phyloP scores from a whole-genome alignment of 2,329 filamentous ascomycete species.

The Monosporascus cannonballus region DNA sequence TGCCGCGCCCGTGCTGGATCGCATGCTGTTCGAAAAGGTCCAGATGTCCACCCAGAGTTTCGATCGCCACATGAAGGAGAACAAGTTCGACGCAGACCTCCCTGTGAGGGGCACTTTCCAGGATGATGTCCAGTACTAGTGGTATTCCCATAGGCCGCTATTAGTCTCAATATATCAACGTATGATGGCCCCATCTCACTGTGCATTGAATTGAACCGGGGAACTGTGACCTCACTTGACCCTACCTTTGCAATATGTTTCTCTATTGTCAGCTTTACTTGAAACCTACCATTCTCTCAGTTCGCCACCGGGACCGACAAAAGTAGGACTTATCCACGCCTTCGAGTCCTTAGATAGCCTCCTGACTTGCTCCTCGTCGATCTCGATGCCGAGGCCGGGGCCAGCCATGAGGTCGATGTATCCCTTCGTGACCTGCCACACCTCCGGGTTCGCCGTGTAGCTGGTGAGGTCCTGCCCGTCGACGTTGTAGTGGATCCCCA shows the following conservation, averaged over 20 bases:
- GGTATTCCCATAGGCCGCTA: too few relatives aligned
- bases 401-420: constrained; percentile 56
- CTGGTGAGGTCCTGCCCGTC: constrained; percentile 59
- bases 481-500: constrained; percentile 75
- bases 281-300: constrained; percentile 58
- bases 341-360: constrained; percentile 49
- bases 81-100: constrained; percentile 28
- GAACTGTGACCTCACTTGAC: too few relatives aligned
- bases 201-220: too few relatives aligned
- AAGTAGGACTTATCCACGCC: constrained; percentile 62
- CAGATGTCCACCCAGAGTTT: constrained; percentile 38
- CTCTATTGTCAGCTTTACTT: too few relatives aligned
- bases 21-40: constrained; percentile 33
- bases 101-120: constrained; percentile 28
- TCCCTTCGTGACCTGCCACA: constrained; percentile 62
- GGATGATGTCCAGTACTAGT: constrained; percentile 15
- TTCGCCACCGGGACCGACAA: constrained; percentile 60
- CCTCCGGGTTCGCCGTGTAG: constrained; percentile 58
- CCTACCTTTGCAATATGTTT: too few relatives aligned
- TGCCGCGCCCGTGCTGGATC: constrained; percentile 31
- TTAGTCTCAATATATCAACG: too few relatives aligned
- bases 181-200: too few relatives aligned
- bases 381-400: constrained; percentile 61
- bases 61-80: constrained; percentile 35
- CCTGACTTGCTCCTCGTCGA: constrained; percentile 63